Evolutionary conservation across 2,329 filamentous ascomycete species (phyloP).

Genomic region (Fusarium sp.): DNA sequence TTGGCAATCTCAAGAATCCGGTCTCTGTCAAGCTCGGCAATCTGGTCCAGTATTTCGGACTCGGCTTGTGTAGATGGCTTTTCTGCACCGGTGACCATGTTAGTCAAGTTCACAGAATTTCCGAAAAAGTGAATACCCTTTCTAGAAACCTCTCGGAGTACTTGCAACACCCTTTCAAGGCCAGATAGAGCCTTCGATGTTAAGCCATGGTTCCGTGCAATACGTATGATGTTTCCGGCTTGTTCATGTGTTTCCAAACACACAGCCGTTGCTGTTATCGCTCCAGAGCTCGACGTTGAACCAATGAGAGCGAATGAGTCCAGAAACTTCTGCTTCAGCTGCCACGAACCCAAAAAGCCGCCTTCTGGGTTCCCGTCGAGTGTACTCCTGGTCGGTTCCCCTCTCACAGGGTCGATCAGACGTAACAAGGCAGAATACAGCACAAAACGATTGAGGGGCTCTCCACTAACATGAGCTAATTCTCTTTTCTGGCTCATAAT

Average conservation of each 20-base stretch:
- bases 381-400: constrained; percentile 9
- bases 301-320: constrained; percentile 53
- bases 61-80: constrained; percentile 19
- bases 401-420: constrained; percentile 25
- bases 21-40: constrained; percentile 2
- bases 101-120: not conserved
- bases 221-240: constrained; percentile 15
- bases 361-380: constrained; percentile 12
- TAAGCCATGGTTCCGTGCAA: constrained; percentile 49
- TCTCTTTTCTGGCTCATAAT: not conserved
- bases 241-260: constrained; percentile 46
- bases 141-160: constrained; percentile 11
- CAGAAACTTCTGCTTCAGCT: constrained; percentile 50
- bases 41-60: constrained; percentile 7
- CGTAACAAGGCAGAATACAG: not conserved
- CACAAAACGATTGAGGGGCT: constrained; percentile 13
- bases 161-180: not conserved
- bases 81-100: not conserved
- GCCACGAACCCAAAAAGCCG: not conserved
- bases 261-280: constrained; percentile 49
- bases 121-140: not conserved
- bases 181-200: not conserved
- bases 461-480: not conserved
- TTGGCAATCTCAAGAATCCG: not conserved
- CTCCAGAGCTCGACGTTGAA: constrained; percentile 42